Conservation (phyloP, 257 asterid genomes). For the Nicotiana knightiana region DNA sequence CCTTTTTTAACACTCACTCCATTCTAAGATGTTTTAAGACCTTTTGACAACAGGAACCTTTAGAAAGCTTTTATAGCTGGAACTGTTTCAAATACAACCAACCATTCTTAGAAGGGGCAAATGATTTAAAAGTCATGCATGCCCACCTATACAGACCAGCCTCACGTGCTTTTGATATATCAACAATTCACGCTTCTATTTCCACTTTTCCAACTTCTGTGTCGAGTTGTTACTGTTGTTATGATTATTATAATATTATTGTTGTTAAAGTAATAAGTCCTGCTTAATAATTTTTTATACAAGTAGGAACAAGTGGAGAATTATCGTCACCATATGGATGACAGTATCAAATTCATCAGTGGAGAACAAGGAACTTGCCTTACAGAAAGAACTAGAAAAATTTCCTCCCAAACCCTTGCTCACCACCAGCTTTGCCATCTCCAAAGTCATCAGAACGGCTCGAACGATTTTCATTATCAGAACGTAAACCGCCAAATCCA, state of each 20-base stretch:
- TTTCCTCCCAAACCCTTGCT: constrained; percentile 21
- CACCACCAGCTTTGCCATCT: constrained; percentile 19
- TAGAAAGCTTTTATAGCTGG: background rate
- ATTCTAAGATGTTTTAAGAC: background rate
- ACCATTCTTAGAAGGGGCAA: background rate
- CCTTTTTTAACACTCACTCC: background rate
- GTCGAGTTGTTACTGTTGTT: background rate
- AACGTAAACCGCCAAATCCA: constrained; percentile 4
- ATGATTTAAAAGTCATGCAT: background rate
- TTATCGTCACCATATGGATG: background rate
- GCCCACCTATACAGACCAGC: background rate
- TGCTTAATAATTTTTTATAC: constrained; percentile 1
- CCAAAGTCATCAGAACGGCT: constrained; percentile 7
- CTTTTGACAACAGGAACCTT: background rate
- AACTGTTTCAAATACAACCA: background rate
- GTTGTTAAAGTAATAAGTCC: background rate
- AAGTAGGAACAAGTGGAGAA: background rate
- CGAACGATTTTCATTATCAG: background rate
- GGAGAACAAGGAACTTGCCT: constrained; percentile 8
- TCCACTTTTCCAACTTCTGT: background rate
- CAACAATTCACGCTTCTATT: background rate
- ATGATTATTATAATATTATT: background rate
- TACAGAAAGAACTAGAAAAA: constrained; percentile 14
- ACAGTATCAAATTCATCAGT: constrained; percentile 1
- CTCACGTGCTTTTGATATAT: background rate